These are phyloP conservation scores for Rubroboletus pulcherrimus DNA, from an alignment of 768 basidiomycete genomes.

Conservation along the genomic window DNA sequence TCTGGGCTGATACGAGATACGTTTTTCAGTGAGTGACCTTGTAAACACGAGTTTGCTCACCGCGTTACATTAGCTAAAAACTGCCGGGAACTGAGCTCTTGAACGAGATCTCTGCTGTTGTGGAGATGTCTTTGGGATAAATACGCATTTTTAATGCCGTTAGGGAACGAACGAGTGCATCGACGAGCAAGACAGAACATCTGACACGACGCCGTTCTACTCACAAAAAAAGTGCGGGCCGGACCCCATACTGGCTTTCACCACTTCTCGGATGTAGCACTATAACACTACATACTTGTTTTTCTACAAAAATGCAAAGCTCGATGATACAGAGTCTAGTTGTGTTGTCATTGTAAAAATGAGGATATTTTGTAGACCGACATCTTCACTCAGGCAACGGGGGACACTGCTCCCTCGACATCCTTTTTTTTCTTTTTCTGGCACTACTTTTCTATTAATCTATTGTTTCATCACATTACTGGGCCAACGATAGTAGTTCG, in stretches of 20 bases:
- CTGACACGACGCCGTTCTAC: not conserved
- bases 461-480: not conserved
- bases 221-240: constrained; percentile 8
- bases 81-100: constrained; percentile 32
- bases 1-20: constrained; percentile 35
- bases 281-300: no score
- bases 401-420: not conserved
- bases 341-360: not conserved
- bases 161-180: constrained; percentile 9
- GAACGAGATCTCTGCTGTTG: constrained; percentile 24
- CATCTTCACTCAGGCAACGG: not conserved
- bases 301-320: no score
- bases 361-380: not conserved
- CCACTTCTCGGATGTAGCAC: no score
- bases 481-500: no score
- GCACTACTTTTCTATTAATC: no score
- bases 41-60: constrained; percentile 19
- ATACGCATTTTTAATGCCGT: not conserved
- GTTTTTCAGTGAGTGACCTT: constrained; percentile 1
- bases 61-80: constrained; percentile 36
- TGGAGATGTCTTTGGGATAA: constrained; percentile 15
- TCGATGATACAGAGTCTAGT: not conserved
- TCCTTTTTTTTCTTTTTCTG: not conserved
- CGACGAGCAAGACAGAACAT: constrained; percentile 24
- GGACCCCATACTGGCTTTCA: no score